Percentiles rank a stretch among this genome's conserved stretches.
Evolutionary conservation across 441 rosid genomes (phyloP).

Genomic region (Mallotus repandus): DNA sequence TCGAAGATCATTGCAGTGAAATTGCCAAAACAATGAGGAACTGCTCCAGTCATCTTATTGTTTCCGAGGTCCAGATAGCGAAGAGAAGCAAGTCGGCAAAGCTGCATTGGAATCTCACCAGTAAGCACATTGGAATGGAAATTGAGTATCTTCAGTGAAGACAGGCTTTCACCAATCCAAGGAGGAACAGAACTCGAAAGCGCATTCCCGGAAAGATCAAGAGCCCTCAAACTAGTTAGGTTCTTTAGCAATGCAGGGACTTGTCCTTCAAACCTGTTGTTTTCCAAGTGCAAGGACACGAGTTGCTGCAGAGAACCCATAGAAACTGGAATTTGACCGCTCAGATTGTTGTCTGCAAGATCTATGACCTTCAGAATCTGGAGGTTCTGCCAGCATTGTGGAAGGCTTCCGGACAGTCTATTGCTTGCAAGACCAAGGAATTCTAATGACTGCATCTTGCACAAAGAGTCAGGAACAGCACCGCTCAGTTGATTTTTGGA

Average conservation of each 20-base stretch:
- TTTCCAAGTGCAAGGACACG: conserved; percentile 6
- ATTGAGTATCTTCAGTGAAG: conserved; percentile 9
- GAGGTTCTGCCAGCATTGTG: too few relatives aligned
- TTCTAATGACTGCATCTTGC: too few relatives aligned
- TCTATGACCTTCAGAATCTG: neutral
- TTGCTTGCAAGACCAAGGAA: too few relatives aligned
- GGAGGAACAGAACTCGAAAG: conserved; percentile 22
- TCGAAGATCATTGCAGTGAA: conserved; percentile 15
- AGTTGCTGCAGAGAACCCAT: conserved; percentile 17
- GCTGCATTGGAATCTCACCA: conserved; percentile 15
- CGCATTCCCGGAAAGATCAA: conserved; percentile 27
- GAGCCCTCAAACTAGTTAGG: neutral
- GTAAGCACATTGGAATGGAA: conserved; percentile 20
- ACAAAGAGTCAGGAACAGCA: too few relatives aligned
- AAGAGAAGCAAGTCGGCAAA: conserved; percentile 20
- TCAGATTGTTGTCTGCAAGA: conserved; percentile 25
- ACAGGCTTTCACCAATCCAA: conserved; percentile 21
- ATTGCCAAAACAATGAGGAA: conserved; percentile 22
- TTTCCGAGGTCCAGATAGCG: conserved; percentile 23
- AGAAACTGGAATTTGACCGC: conserved; percentile 24
- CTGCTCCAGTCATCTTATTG: conserved; percentile 11
- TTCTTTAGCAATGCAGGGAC: conserved; percentile 17
- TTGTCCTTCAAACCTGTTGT: conserved; percentile 15
- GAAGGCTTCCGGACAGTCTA: too few relatives aligned
- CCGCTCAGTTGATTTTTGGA: too few relatives aligned